A percentile compares a stretch with the other conserved stretches of the same genome.
Conservation (phyloP, 345 rosid genomes). For the Geranium brycei region DNA sequence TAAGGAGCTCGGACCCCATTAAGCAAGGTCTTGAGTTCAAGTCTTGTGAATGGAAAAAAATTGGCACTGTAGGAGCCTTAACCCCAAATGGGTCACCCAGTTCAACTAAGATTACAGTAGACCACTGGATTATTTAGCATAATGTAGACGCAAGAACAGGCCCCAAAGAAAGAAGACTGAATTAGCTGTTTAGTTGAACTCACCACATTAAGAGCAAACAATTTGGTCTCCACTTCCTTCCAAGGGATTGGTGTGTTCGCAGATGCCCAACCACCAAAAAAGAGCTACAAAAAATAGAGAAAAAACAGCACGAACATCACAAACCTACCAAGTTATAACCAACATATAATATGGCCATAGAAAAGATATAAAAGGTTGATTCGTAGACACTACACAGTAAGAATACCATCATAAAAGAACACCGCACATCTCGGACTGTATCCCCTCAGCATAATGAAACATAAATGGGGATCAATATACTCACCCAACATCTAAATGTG, state of each 20-base stretch:
- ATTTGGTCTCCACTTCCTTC: constrained; percentile 74
- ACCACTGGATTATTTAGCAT: neutral
- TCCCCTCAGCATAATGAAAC: no score
- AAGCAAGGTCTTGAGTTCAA: neutral
- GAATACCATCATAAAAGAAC: no score
- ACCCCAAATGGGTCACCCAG: no score
- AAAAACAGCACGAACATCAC: constrained; percentile 5
- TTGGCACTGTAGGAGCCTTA: no score
- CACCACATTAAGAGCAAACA: constrained; percentile 80
- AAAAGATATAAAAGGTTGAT: no score
- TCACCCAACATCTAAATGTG: no score
- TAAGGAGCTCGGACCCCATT: neutral
- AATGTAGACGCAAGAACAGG: neutral
- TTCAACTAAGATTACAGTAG: no score
- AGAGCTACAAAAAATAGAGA: constrained; percentile 32
- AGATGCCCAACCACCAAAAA: constrained; percentile 52
- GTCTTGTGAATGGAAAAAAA: neutral
- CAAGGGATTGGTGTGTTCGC: constrained; percentile 47
- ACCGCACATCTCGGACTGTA: no score
- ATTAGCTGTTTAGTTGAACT: constrained; percentile 10
- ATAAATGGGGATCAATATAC: no score
- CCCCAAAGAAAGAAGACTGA: neutral
- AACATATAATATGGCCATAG: no score
- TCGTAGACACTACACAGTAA: no score
- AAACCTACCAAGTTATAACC: neutral